A percentile compares a stretch with the other conserved stretches of the same genome.
These are phyloP conservation scores for Globisporangium nunn DNA, from an alignment of 352 stramenopile species.

Conservation along the genomic window DNA sequence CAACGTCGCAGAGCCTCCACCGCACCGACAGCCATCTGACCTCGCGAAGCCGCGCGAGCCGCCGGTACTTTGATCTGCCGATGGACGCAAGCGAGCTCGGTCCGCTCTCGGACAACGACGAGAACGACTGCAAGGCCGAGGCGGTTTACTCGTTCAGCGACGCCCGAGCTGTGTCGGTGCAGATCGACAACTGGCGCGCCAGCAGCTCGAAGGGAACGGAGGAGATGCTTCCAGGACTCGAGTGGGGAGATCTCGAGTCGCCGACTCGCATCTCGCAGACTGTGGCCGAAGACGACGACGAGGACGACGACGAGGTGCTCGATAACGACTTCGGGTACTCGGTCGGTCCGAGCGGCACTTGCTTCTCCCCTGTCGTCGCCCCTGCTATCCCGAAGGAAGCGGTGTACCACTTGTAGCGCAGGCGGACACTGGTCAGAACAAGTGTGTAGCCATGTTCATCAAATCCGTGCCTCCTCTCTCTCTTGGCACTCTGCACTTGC, in stretches of 20 bases:
- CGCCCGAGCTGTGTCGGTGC: background rate
- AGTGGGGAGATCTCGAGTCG: background rate
- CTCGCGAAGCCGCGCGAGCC: background rate
- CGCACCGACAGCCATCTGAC: constrained; percentile 1
- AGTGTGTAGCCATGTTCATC: no score
- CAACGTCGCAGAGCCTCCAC: background rate
- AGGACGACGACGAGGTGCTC: background rate
- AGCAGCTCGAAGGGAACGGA: background rate
- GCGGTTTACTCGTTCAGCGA: constrained; percentile 4
- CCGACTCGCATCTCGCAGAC: constrained; percentile 1
- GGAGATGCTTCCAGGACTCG: background rate
- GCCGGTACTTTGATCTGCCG: constrained; percentile 11
- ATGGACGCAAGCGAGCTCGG: constrained; percentile 12
- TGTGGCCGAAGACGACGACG: constrained; percentile 1
- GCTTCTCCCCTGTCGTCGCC: no score
- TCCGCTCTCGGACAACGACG: constrained; percentile 2
- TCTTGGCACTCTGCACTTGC: no score
- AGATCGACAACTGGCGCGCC: background rate
- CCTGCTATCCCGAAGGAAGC: no score
- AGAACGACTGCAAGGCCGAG: background rate
- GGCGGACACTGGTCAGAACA: no score
- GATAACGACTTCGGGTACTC: background rate
- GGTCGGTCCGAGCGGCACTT: background rate
- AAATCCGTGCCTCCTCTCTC: no score
- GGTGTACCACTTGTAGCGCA: constrained; percentile 1